Percentiles rank a stretch among this genome's conserved stretches.
These are phyloP conservation scores for Exidia glandulosa DNA, from an alignment of 768 basidiomycete genomes.

Conservation along the genomic window DNA sequence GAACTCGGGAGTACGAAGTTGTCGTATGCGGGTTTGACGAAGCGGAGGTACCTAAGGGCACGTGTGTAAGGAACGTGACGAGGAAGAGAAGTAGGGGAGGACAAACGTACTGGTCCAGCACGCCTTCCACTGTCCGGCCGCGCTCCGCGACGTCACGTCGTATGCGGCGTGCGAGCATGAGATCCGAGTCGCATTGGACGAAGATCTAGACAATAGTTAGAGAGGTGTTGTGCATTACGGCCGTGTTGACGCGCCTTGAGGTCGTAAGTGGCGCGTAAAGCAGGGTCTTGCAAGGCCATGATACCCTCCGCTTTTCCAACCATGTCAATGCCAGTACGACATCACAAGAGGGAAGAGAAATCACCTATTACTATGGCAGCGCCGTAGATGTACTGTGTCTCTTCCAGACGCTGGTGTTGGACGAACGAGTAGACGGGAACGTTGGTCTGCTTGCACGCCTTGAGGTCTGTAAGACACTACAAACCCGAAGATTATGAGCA, in stretches of 20 bases:
- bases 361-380: conserved; percentile 82
- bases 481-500: background rate
- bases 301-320: conserved; percentile 93
- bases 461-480: conserved; percentile 82
- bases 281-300: conserved; percentile 75
- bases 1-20: conserved; percentile 86
- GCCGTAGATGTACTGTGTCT: conserved; percentile 84
- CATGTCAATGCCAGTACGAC: no score
- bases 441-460: conserved; percentile 70
- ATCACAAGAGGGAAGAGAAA: conserved; percentile 3
- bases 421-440: conserved; percentile 93
- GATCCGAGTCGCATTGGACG: conserved; percentile 88
- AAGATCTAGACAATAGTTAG: conserved; percentile 42
- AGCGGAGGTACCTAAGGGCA: conserved; percentile 69
- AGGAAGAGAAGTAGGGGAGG: background rate
- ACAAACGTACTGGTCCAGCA: conserved; percentile 69
- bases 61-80: background rate
- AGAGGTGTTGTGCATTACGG: background rate
- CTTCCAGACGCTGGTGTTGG: conserved; percentile 70
- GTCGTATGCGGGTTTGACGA: conserved; percentile 91
- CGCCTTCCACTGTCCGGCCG: conserved; percentile 72
- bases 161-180: conserved; percentile 94
- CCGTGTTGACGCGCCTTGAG: conserved; percentile 51
- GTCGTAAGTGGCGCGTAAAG: conserved; percentile 74
- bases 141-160: conserved; percentile 81